A percentile compares a stretch with the other conserved stretches of the same genome.
Evolutionary conservation across 345 rosid genomes (phyloP).

Genomic region (Melaleuca alternifolia): DNA sequence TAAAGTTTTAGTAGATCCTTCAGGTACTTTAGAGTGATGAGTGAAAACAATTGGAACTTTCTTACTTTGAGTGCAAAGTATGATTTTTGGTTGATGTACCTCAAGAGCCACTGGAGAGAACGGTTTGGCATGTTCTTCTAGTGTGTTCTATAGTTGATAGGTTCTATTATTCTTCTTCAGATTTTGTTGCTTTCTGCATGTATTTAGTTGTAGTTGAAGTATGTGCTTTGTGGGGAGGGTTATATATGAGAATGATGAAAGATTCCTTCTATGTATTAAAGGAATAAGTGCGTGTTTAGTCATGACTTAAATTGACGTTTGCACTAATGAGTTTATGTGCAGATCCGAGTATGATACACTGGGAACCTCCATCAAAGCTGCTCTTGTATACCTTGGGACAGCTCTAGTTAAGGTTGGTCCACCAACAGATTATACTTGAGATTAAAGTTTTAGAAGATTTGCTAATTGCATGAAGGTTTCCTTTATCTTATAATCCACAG

Average conservation of each 20-base stretch:
- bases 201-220: neutral
- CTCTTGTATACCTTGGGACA: conserved; percentile 83
- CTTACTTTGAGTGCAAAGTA: neutral
- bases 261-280: neutral
- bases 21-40: neutral
- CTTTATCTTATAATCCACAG: conserved; percentile 16
- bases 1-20: neutral
- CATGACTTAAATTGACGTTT: neutral
- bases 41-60: neutral
- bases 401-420: conserved; percentile 75
- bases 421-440: neutral
- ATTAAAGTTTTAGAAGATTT: neutral
- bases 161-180: neutral
- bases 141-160: neutral
- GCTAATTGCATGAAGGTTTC: neutral
- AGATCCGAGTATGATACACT: conserved; percentile 98
- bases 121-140: neutral
- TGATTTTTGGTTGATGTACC: neutral
- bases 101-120: neutral
- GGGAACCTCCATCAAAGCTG: conserved; percentile 85
- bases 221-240: neutral
- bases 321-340: neutral
- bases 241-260: neutral
- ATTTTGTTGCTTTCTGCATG: neutral
- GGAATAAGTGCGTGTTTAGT: neutral